Conservation (phyloP, 352 stramenopile species). For the Saprolegnia parasitica region DNA sequence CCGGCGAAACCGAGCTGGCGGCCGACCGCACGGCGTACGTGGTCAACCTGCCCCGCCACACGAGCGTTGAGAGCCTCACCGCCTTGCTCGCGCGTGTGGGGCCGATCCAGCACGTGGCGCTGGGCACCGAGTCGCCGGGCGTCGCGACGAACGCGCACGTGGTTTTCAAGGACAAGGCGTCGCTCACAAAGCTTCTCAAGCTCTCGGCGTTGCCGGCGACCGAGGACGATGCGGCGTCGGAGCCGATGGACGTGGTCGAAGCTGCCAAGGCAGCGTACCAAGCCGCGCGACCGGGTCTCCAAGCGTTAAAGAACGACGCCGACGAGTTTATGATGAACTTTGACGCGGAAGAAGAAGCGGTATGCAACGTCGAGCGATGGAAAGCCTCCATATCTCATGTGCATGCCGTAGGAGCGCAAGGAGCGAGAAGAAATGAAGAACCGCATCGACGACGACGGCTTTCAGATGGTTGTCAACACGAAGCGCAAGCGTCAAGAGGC, state of each 20-base stretch:
- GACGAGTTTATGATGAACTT: conserved; percentile 77
- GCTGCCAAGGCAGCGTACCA: conserved; percentile 49
- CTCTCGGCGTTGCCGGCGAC: conserved; percentile 37
- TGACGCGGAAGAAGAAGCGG: conserved; percentile 60
- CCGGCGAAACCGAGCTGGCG: conserved; percentile 41
- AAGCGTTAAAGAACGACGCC: conserved; percentile 55
- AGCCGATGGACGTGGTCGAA: conserved; percentile 17
- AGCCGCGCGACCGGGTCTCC: conserved; percentile 57
- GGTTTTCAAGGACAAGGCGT: conserved; percentile 65
- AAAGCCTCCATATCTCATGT: neutral
- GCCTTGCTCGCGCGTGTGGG: conserved; percentile 46
- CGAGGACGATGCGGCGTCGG: neutral
- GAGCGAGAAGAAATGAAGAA: conserved; percentile 71
- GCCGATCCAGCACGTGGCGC: conserved; percentile 59
- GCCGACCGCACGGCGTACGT: conserved; percentile 67
- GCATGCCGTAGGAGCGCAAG: conserved; percentile 38
- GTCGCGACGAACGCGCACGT: conserved; percentile 35
- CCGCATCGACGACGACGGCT: conserved; percentile 76
- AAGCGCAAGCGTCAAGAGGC: conserved; percentile 47
- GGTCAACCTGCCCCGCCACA: conserved; percentile 52
- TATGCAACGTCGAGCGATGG: conserved; percentile 22
- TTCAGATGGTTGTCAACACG: conserved; percentile 74
- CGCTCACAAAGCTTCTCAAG: conserved; percentile 52
- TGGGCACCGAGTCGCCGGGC: conserved; percentile 14
- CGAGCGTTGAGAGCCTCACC: conserved; percentile 54